A percentile compares a stretch with the other conserved stretches of the same genome.
Conservation (phyloP, 2,329 filamentous ascomycete genomes). For the Endoconidiophora laricicola region DNA sequence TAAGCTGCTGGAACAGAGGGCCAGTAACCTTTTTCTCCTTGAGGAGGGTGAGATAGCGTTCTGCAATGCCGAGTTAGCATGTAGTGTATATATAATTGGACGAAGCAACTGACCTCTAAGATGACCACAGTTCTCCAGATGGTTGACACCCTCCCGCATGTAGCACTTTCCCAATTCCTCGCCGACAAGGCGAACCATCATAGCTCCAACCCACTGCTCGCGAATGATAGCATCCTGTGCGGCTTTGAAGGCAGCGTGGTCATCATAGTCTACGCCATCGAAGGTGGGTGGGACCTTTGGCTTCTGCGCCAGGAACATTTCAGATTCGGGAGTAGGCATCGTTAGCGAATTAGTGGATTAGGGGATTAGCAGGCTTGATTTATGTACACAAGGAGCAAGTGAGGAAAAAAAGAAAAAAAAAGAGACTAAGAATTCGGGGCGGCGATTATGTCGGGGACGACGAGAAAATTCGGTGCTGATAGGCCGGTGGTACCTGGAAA, state of each 20-base stretch:
- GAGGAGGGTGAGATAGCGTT: constrained; percentile 63
- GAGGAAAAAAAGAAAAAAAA: background rate
- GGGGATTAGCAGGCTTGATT: background rate
- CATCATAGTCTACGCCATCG: constrained; percentile 73
- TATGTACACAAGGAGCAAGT: background rate
- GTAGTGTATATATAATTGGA: background rate
- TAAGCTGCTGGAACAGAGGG: constrained; percentile 64
- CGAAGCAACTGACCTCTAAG: constrained; percentile 50
- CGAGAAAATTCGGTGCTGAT: no score
- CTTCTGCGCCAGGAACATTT: constrained; percentile 68
- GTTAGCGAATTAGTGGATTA: constrained; percentile 13
- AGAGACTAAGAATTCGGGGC: no score
- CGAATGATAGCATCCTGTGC: constrained; percentile 69
- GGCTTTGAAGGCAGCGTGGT: constrained; percentile 64
- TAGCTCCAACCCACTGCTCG: constrained; percentile 77
- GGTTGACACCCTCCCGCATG: constrained; percentile 67
- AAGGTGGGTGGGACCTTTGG: constrained; percentile 68
- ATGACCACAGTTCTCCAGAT: constrained; percentile 71
- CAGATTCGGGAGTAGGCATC: constrained; percentile 76
- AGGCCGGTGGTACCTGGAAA: background rate
- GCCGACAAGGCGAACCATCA: constrained; percentile 71
- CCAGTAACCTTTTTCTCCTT: constrained; percentile 63
- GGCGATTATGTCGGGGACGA: no score
- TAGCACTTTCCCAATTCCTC: constrained; percentile 81
- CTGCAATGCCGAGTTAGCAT: constrained; percentile 26